Evolutionary conservation across 208 protist species (phyloP).

Genomic region (Leishmania lainsoni): DNA sequence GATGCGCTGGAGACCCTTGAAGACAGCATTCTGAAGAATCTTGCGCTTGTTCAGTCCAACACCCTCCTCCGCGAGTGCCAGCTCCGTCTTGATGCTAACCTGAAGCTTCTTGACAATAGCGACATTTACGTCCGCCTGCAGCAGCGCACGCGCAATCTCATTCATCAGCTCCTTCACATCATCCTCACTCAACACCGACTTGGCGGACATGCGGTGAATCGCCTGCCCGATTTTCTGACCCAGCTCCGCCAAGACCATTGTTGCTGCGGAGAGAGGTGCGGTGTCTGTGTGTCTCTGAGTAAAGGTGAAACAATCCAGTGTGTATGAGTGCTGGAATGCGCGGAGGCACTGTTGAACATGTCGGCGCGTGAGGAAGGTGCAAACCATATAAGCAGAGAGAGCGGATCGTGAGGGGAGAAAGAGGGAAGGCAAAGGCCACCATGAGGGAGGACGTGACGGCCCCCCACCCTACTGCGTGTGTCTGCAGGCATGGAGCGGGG

Average conservation of each 20-base stretch:
- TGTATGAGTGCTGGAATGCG: neutral
- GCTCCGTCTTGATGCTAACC: conserved; percentile 90
- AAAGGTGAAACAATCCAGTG: neutral
- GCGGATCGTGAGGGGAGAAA: neutral
- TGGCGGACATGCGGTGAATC: conserved; percentile 90
- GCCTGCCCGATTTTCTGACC: conserved; percentile 94
- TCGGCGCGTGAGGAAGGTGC: neutral
- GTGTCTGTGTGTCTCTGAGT: neutral
- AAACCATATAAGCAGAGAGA: neutral
- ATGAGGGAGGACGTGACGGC: neutral
- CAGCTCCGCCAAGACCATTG: conserved; percentile 94
- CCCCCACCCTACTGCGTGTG: neutral
- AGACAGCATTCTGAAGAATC: conserved; percentile 96
- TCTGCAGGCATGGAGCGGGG: neutral
- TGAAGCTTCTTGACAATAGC: conserved; percentile 93
- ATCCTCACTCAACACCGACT: conserved; percentile 94
- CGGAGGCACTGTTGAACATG: neutral
- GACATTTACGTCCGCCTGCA: conserved; percentile 98
- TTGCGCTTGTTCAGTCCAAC: conserved; percentile 96
- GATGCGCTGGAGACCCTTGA: conserved; percentile 95
- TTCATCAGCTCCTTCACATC: conserved; percentile 96
- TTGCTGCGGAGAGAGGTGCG: neutral
- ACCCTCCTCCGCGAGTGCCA: conserved; percentile 94
- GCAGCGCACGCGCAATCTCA: conserved; percentile 95
- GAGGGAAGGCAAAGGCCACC: too few relatives aligned